Evolutionary conservation across 495 filamentous ascomycete species (phyloP), one percentile per base, ranked within the genome.

Genomic region (Cenococcum geophilum): DNA sequence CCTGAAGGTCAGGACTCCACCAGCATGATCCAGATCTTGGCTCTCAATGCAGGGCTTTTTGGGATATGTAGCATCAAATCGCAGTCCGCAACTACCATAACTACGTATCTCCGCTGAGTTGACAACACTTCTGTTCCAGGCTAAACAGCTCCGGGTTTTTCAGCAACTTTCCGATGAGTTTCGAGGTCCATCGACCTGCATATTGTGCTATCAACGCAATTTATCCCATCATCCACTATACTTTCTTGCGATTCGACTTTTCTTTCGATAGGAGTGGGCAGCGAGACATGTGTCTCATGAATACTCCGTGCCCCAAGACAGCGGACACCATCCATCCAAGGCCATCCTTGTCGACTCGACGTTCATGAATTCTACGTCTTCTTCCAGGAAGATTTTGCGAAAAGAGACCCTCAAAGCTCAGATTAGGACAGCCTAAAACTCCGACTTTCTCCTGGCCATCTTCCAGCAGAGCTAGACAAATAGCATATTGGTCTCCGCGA

Each of bases 1-100:
- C 85, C 71, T 76, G 43, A 80, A 84, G 34, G 87, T 72, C 25
- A 88, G 69, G 82, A 86, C 83, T 0, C 82, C 84, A 8, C 84
- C 85, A 0, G 81, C 80, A 70, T 88, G 85, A 62, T 88, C 85
- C 84, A 88, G 25, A 86, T 76, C 12, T 23, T 34, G 27, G 27
- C 27, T 32, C 27, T 32, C 42, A 5, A 16, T 4, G 14, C 25
- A 2, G 12, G 5, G 4, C 18, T 16, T 21, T 73, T 63, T 2
- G 73, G 71, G 58, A 18, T 8, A 32, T 6, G 27, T 32, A 32
- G 2, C 27, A 32, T 32, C 27, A 32, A 32, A 32, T 32, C 27
- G 27, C 27, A 32, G 27, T 32, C 27, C 6, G 27, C 27, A 3
- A 32, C 6, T 32, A 6, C 27, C 27, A 32, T 32, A 32, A 6